These are phyloP conservation scores for Euryodendron excelsum DNA, from an alignment of 148 eudicot species.

Conservation along the genomic window DNA sequence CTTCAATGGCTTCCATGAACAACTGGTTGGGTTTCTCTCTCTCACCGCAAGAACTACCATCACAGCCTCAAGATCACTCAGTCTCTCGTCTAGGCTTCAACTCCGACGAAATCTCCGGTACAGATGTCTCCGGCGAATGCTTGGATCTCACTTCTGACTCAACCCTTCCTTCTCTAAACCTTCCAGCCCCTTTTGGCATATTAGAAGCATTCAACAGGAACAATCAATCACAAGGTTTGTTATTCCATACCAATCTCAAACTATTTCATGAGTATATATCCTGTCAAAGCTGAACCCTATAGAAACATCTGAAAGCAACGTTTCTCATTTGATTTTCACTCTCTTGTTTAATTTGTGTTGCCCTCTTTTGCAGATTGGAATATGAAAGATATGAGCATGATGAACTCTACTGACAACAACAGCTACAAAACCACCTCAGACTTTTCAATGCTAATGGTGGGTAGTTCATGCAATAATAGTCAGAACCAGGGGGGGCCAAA, in stretches of 20 bases:
- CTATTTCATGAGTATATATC: too few relatives aligned
- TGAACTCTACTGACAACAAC: constrained; percentile 14
- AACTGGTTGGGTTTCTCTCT: constrained; percentile 83
- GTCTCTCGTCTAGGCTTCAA: constrained; percentile 25
- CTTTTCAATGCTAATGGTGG: constrained; percentile 49
- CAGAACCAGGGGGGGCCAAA: constrained; percentile 59
- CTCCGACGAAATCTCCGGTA: constrained; percentile 26
- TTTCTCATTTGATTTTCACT: neutral
- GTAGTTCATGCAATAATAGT: constrained; percentile 25
- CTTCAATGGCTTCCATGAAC: constrained; percentile 31
- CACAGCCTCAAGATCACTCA: constrained; percentile 22
- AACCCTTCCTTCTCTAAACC: constrained; percentile 41
- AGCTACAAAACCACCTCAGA: constrained; percentile 29
- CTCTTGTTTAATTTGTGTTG: constrained; percentile 6
- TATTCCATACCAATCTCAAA: too few relatives aligned
- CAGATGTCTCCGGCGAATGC: constrained; percentile 35
- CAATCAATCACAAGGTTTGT: constrained; percentile 61
- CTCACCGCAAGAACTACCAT: constrained; percentile 54
- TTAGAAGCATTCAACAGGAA: constrained; percentile 63
- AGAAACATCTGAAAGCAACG: neutral
- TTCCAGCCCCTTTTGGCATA: constrained; percentile 59
- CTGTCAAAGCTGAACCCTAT: too few relatives aligned
- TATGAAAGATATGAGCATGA: constrained; percentile 40
- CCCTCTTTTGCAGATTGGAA: constrained; percentile 72
- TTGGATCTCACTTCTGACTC: constrained; percentile 42